Base-by-base conservation (phyloP, 2,329 filamentous ascomycete genomes). In the Penicillium sp. region DNA sequence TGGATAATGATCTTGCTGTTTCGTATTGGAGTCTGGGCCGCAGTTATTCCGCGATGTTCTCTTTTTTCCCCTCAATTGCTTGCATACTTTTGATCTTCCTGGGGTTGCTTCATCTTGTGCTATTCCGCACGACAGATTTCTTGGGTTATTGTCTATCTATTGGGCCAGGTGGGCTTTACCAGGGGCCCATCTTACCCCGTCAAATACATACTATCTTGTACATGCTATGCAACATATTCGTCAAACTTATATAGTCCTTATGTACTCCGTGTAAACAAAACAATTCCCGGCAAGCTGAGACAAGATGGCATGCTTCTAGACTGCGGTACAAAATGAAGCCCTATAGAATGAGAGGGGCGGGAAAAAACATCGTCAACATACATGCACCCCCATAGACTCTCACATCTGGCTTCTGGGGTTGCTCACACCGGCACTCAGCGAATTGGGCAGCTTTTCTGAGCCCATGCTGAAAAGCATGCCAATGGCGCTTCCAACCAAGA, bases 401-500 rank as follows among this genome's bases (percentile, higher is more conserved):
- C 56, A 76, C 59, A 73, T 80, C 64, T 79, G 77, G 54, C 68
- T 62, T 47, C 71, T 91, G 32, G 86, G 81, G 55, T 86, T 84
- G 61, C 88, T 90, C 36, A 99, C 93, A 60, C 94, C 94, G 45
- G 94, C 94, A n/a, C 92, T 91, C 73, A 99, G 92, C 8, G 99
- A 93, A 65, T 92, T 92, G 0, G 94, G 94, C 60, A 97, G 80
- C 75, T 92, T 89, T 78, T 96, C 87, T 71, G 89, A 85, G 32
- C 93, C 94, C 67, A 97, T 90, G 59, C 80, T 87, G 74, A 88
- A 94, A 50, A 99, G 74, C 81, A 96, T 79, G 5, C 87, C 86
- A 64, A 97, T 87, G 10, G 85, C 86, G 70, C 89, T 87, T 36
- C 80, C 81, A 27, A 95, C 76, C 36, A 90, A 75, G 44, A 84